phyloP scores from a whole-genome alignment of 2,329 filamentous ascomycete species.

The Aspergillus proliferans region DNA sequence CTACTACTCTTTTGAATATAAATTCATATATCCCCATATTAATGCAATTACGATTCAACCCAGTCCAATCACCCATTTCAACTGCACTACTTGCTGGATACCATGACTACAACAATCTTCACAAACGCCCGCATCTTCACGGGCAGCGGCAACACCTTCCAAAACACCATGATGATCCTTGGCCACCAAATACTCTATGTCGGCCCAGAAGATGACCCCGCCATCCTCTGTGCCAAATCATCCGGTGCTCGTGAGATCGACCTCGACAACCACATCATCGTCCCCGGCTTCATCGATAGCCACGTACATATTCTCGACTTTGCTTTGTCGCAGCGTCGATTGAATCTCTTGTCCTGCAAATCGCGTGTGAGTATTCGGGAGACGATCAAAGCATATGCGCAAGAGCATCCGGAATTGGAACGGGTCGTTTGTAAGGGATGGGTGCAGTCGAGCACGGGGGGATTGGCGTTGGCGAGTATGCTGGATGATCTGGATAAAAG shows the following conservation, averaged over 20 bases:
- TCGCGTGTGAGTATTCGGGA: conserved; percentile 40
- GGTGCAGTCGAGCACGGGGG: conserved; percentile 43
- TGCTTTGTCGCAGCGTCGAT: conserved; percentile 43
- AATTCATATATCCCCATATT: too few species aligned
- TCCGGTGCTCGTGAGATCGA: conserved; percentile 23
- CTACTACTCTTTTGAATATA: too few species aligned
- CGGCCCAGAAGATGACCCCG: conserved; percentile 26
- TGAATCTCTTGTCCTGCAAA: conserved; percentile 38
- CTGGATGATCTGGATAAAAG: conserved; percentile 44
- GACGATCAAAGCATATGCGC: conserved; percentile 37
- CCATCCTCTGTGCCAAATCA: conserved; percentile 13
- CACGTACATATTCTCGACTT: conserved; percentile 48
- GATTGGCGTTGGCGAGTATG: conserved; percentile 40
- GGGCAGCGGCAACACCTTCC: conserved; percentile 17
- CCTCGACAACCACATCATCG: conserved; percentile 32
- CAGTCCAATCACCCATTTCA: not conserved
- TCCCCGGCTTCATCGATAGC: conserved; percentile 46
- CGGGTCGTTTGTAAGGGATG: conserved; percentile 44
- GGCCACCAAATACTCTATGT: conserved; percentile 39
- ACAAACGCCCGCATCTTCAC: conserved; percentile 31
- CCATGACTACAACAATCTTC: conserved; percentile 14
- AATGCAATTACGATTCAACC: too few species aligned
- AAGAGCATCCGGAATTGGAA: conserved; percentile 32
- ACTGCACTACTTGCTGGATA: too few species aligned
- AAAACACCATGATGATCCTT: conserved; percentile 34